phyloP scores from a whole-genome alignment of 176 grass and related monocot genomes.

The Oryza glumipatula region DNA sequence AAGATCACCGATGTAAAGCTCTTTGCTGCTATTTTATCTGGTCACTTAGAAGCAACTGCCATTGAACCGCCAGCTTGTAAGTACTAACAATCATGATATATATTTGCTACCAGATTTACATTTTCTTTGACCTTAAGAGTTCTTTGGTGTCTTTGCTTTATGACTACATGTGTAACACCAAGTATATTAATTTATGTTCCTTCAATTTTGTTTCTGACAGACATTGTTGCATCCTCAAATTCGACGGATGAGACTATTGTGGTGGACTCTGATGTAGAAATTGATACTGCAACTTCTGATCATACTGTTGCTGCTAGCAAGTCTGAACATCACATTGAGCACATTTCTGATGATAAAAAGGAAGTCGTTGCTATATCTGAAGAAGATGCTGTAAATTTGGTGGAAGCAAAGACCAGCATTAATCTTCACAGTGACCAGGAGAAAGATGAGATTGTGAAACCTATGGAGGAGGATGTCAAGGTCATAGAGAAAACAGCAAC shows the following conservation, averaged over 20 bases:
- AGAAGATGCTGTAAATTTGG: constrained; percentile 40
- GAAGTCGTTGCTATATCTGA: constrained; percentile 22
- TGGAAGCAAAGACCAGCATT: constrained; percentile 38
- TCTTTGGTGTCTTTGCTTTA: background rate
- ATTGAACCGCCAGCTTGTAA: constrained; percentile 93
- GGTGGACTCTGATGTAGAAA: constrained; percentile 83
- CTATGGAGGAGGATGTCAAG: constrained; percentile 46
- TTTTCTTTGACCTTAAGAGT: background rate
- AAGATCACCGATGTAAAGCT: constrained; percentile 85
- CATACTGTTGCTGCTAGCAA: constrained; percentile 37
- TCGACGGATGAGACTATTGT: constrained; percentile 90
- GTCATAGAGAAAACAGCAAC: constrained; percentile 49
- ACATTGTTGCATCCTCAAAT: constrained; percentile 78
- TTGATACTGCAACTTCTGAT: constrained; percentile 74
- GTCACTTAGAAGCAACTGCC: constrained; percentile 66
- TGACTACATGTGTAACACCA: background rate
- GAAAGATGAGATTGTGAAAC: constrained; percentile 38
- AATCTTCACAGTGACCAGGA: constrained; percentile 12
- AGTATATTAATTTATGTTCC: constrained; percentile 13
- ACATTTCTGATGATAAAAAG: constrained; percentile 42
- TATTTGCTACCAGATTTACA: background rate
- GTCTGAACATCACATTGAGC: constrained; percentile 40
- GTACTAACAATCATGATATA: constrained; percentile 26
- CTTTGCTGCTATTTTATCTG: constrained; percentile 78
- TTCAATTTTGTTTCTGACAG: constrained; percentile 52